Conservation (phyloP, 2,329 filamentous ascomycete genomes). For the Dactylella cylindrospora region DNA sequence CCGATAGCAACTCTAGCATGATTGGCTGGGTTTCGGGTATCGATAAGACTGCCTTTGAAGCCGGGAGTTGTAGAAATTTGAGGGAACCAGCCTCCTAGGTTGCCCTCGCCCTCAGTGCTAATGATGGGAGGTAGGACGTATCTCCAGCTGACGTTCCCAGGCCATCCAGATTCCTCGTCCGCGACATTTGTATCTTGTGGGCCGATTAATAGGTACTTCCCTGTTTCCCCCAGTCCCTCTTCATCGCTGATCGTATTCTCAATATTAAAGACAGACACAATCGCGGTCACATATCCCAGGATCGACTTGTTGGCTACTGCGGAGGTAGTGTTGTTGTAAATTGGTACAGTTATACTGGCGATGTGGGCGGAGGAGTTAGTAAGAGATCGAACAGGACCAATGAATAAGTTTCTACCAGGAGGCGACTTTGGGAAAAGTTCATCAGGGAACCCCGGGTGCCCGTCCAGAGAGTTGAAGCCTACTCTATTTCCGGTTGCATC, state of each 20-base stretch:
- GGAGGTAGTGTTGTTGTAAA: conserved; percentile 41
- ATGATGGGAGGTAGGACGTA: conserved; percentile 35
- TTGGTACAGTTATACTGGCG: conserved; percentile 26
- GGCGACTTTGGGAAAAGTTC: conserved; percentile 19
- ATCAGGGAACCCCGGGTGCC: conserved; percentile 33
- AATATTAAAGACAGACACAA: conserved; percentile 26
- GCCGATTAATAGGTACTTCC: conserved; percentile 27
- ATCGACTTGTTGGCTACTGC: conserved; percentile 28
- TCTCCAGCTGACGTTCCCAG: conserved; percentile 39
- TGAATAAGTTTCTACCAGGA: conserved; percentile 9
- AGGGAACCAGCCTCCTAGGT: conserved; percentile 20
- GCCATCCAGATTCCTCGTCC: conserved; percentile 23
- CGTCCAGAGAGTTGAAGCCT: conserved; percentile 28
- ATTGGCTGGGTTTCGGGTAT: conserved; percentile 24
- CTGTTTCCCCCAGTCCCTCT: conserved; percentile 19
- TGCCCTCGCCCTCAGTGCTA: conserved; percentile 15
- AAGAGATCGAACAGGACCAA: conserved; percentile 26
- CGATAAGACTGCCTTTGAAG: conserved; percentile 16
- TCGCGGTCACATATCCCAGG: conserved; percentile 35
- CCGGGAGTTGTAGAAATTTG: conserved; percentile 12
- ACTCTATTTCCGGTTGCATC: conserved; percentile 34
- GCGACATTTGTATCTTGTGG: conserved; percentile 20
- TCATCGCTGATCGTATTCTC: conserved; percentile 35
- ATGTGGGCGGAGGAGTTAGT: conserved; percentile 29
- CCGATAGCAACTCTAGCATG: conserved; percentile 27